Base-by-base conservation (phyloP, 805 yeast species). In the Wickerhamiella occidentalis region DNA sequence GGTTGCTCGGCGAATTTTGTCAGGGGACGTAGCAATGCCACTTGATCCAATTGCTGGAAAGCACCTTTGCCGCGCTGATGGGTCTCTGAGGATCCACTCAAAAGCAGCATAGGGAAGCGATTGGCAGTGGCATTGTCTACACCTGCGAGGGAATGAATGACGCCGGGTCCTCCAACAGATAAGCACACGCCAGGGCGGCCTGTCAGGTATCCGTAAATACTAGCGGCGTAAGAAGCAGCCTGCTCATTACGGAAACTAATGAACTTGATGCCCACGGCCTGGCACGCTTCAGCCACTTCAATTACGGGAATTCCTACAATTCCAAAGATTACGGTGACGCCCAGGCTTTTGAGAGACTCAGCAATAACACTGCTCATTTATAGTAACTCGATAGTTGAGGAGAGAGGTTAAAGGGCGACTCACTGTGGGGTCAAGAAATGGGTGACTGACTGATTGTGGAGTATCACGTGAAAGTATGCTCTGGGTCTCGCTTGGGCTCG, bases 121-220 rank as follows among this genome's bases (percentile, higher is more conserved):
- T 82, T 82, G 48, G 73, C 65, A 36, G 67, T 69, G 6, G 86
- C 74, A 56, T 81, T 81, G 57, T 76, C 78, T 1, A 78, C 52
- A 11, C 87, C 88, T 0, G 86, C 76, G 40, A 78, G 56, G 0
- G 84, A 80, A 54, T 81, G 85, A 7, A 81, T 69, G 2, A 81
- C 66, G 3, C 87, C 87, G 0, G 87, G 86, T 0, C 87, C 87
- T 28, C 88, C 87, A 3, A 82, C 87, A 0, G 79, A 82, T 2
- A 81, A 66, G 15, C 79, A 61, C 0, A 81, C 82, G 17, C 83
- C 86, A 0, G 87, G 87, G 51, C 61, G 65, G 1, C 77, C 76
- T 3, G 82, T 79, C 40, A 81, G 59, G 54, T 76, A 81, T 0
- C 86, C 86, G 59, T 81, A 79, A 0, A 75, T 73, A 1, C 84